Percentiles rank a stretch among this genome's conserved stretches.
Evolutionary conservation across 2,329 filamentous ascomycete species (phyloP).

Genomic region (Didymella exigua): DNA sequence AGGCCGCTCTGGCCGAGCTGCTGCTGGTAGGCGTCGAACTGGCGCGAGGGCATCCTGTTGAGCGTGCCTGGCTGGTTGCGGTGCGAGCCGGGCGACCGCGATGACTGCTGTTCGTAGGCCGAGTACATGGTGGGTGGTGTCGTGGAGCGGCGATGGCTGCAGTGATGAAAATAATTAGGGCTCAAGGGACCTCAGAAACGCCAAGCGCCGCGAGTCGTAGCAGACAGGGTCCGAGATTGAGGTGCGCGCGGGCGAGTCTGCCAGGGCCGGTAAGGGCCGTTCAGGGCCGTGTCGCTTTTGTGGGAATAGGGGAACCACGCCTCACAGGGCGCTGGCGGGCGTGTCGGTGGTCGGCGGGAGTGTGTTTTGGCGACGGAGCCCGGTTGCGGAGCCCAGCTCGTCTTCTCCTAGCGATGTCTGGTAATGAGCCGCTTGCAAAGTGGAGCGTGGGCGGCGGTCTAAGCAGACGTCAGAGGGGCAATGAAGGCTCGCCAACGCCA

Average conservation of each 20-base stretch:
- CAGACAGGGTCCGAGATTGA: constrained; percentile 24
- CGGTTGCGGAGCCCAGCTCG: constrained; percentile 33
- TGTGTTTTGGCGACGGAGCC: constrained; percentile 19
- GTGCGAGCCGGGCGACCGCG: constrained; percentile 76
- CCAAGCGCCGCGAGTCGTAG: constrained; percentile 18
- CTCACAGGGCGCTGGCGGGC: constrained; percentile 25
- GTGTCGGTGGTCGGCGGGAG: constrained; percentile 28
- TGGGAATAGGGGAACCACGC: constrained; percentile 23
- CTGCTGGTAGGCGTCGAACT: constrained; percentile 74
- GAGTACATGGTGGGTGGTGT: constrained; percentile 44
- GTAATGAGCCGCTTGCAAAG: constrained; percentile 11
- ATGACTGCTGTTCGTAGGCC: constrained; percentile 50
- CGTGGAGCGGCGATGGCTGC: constrained; percentile 21
- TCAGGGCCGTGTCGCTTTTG: constrained; percentile 4
- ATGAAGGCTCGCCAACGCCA: constrained; percentile 2
- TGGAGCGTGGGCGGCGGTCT: constrained; percentile 28
- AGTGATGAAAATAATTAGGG: constrained; percentile 34
- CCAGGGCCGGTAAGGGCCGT: background rate
- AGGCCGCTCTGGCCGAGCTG: constrained; percentile 67
- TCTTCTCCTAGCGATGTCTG: constrained; percentile 19
- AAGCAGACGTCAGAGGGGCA: constrained; percentile 23
- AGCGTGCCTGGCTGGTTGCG: constrained; percentile 68
- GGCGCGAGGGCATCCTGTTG: constrained; percentile 75
- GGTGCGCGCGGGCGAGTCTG: constrained; percentile 6
- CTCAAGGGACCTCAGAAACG: constrained; percentile 18